Evolutionary conservation across 495 filamentous ascomycete genomes (phyloP), one percentile per base, ranked within the genome.

Genomic region (Penicillium waksmanii): DNA sequence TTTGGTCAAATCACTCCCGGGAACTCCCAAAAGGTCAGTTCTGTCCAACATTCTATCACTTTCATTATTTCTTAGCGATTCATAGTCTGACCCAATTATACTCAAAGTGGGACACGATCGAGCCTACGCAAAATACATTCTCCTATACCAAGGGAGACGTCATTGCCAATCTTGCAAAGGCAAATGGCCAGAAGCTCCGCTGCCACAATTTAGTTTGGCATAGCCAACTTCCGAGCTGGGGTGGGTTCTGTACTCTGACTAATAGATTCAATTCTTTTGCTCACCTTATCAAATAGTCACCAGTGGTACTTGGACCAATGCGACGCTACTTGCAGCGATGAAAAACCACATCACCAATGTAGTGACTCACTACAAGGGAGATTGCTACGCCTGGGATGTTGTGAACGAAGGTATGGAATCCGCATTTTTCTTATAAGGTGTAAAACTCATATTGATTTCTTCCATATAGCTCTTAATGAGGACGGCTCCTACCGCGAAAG

Each of bases 171-270:
- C 65, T 82, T 33, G 84, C 86, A 3, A 69, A 75, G 60, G 60
- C 52, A n/a, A 84, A 86, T 56, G 76, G 77, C 42, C 81, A 88
- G 70, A 65, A 76, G 18, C 62, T 88, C 42, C 67, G 84, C 33
- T 87, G 84, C 56, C 84, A 88, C 65, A 85, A 80, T 9, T 70
- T 87, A n/a, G 80, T 86, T 5, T 89, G 84, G 85, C 71, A 88
- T 67, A 76, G 70, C 40, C 85, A 89, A 60, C 69, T 89, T 7
- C 84, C 87, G 11, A 74, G 51, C 49, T 88, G 83, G 83, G 77
- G 80, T 79, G 72, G 15, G 72, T 51, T 31, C 18, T 3, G 2
- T 6, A 15, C 17, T 21, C 21, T 11, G 17, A n/a, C 2, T 5
- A 12, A 3, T 17, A 12, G 0, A n/a, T n/a, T 38, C 15, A n/a